Percentiles rank a stretch among this genome's conserved stretches.
These are phyloP conservation scores for Xerocomus brunneocitrinus DNA, from an alignment of 768 basidiomycete genomes.

Conservation along the genomic window DNA sequence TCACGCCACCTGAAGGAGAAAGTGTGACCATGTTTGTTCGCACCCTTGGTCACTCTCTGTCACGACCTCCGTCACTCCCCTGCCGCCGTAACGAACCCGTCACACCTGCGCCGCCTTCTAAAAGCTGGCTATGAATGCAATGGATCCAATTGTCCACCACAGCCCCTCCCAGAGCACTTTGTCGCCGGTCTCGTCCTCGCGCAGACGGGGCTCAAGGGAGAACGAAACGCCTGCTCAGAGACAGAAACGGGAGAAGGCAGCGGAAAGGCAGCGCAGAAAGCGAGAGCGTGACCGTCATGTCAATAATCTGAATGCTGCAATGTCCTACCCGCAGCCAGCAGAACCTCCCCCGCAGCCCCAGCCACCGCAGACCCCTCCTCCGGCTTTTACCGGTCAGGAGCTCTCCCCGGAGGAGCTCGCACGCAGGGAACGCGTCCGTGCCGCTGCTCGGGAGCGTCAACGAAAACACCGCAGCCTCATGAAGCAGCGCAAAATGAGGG, in stretches of 20 bases:
- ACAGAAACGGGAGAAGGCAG: conserved; percentile 80
- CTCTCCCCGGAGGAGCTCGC: conserved; percentile 61
- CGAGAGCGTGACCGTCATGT: conserved; percentile 63
- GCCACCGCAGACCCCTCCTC: conserved; percentile 24
- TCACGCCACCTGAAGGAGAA: conserved; percentile 19
- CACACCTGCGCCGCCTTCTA: conserved; percentile 25
- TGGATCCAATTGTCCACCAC: conserved; percentile 33
- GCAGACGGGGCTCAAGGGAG: conserved; percentile 56
- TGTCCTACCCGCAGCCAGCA: conserved; percentile 36
- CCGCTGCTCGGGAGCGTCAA: conserved; percentile 76
- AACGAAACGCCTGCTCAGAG: conserved; percentile 71
- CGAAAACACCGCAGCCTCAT: conserved; percentile 76
- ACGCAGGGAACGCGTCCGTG: conserved; percentile 66
- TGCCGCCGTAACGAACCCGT: conserved; percentile 33
- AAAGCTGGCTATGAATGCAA: conserved; percentile 27
- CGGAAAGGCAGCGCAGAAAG: conserved; percentile 79
- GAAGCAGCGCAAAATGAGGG: conserved; percentile 77
- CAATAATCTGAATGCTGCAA: conserved; percentile 37
- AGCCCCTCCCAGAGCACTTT: conserved; percentile 30
- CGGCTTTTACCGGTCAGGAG: conserved; percentile 27
- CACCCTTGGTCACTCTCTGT: conserved; percentile 28
- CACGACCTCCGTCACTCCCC: conserved; percentile 33
- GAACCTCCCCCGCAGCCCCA: conserved; percentile 33
- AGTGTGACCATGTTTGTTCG: conserved; percentile 22
- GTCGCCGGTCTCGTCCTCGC: conserved; percentile 31